These are phyloP conservation scores for Lentinula raphanica DNA, from an alignment of 768 basidiomycete genomes.

Conservation along the genomic window DNA sequence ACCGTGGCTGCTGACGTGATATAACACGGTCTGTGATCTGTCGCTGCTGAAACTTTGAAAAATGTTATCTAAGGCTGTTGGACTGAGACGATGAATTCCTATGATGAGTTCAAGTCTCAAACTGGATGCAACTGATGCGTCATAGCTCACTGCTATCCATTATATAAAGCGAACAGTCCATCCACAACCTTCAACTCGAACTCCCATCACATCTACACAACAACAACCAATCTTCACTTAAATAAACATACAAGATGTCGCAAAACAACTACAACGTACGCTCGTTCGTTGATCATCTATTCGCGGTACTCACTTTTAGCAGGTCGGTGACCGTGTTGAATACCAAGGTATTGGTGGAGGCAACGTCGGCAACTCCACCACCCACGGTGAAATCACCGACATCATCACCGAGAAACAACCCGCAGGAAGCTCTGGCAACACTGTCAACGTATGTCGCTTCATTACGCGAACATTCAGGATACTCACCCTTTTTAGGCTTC, in stretches of 20 bases:
- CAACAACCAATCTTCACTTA: background rate
- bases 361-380: conserved; percentile 3
- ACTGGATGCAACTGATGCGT: background rate
- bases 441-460: background rate
- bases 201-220: background rate
- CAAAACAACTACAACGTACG: background rate
- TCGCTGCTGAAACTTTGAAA: no score
- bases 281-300: no score
- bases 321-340: conserved; percentile 1
- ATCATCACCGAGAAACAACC: background rate
- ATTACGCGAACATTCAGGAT: background rate
- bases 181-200: background rate
- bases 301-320: no score
- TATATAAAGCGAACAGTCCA: background rate
- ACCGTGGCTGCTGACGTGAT: no score
- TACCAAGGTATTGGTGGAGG: conserved; percentile 3
- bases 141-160: no score
- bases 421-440: background rate
- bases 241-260: background rate
- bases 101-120: background rate
- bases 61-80: no score
- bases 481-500: background rate
- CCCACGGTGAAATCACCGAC: background rate
- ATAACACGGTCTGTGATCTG: no score
- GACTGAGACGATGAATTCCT: no score